phyloP scores from a whole-genome alignment of 352 stramenopile species.

The Globisporangium paroecandrum region DNA sequence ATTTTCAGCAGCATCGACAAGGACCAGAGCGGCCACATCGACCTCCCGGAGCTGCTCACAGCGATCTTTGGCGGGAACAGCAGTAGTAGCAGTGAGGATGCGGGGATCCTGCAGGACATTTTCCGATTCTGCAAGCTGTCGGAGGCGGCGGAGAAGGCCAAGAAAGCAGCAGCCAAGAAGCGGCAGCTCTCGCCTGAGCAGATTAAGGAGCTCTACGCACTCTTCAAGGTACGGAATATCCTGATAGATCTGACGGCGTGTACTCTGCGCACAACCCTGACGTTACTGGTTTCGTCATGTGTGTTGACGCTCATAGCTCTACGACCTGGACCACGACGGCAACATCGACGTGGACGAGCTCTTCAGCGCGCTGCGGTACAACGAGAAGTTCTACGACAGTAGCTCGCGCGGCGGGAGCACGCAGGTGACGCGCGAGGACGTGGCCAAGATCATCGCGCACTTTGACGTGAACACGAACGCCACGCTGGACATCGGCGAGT shows the following conservation, averaged over 20 bases:
- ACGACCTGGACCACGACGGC: slow-evolving; percentile 64
- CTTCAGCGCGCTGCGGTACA: slow-evolving; percentile 61
- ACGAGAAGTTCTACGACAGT: slow-evolving; percentile 67
- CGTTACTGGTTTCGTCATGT: no score
- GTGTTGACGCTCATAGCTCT: slow-evolving; percentile 24
- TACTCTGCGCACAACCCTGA: no score
- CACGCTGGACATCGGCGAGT: slow-evolving; percentile 70
- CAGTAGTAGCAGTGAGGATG: slow-evolving; percentile 29
- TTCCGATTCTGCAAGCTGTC: slow-evolving; percentile 49
- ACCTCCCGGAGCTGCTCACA: slow-evolving; percentile 54
- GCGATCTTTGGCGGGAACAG: slow-evolving; percentile 46
- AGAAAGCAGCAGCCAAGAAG: slow-evolving; percentile 34
- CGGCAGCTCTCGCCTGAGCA: slow-evolving; percentile 54
- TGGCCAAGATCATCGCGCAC: slow-evolving; percentile 66
- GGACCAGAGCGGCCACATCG: slow-evolving; percentile 73
- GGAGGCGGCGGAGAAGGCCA: slow-evolving; percentile 47
- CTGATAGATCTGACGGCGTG: neutral
- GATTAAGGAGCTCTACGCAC: slow-evolving; percentile 50
- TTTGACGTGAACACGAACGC: slow-evolving; percentile 77
- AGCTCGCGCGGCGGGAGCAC: slow-evolving; percentile 24
- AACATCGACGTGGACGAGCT: slow-evolving; percentile 70
- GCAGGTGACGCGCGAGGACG: slow-evolving; percentile 53
- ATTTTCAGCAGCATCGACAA: slow-evolving; percentile 79
- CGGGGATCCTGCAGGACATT: slow-evolving; percentile 50
- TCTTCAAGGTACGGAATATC: slow-evolving; percentile 42